Evolutionary conservation across 225 moss, liverwort and hornwort genomes (phyloP).

Genomic region (Thuidium tamariscinum): DNA sequence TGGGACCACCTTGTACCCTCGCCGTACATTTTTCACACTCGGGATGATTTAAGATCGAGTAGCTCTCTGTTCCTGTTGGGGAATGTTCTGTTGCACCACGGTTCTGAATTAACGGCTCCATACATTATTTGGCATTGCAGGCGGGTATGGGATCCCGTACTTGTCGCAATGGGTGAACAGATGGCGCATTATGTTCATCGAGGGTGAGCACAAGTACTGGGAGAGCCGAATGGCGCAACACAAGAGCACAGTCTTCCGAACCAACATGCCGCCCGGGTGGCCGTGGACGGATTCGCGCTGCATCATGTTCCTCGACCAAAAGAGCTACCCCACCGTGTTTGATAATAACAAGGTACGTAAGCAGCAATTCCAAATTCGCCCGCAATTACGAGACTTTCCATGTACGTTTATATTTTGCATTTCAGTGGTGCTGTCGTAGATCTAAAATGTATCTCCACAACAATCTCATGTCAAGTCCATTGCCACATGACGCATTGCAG

Average conservation of each 20-base stretch:
- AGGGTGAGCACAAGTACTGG: neutral
- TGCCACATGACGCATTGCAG: neutral
- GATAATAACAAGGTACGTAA: slow-evolving; percentile 4
- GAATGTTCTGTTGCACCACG: neutral
- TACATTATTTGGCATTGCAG: neutral
- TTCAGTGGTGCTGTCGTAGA: neutral
- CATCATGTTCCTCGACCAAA: slow-evolving; percentile 21
- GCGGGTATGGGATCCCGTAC: slow-evolving; percentile 19
- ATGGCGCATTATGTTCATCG: slow-evolving; percentile 6
- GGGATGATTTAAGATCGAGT: neutral
- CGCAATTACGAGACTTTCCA: neutral
- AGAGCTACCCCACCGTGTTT: slow-evolving; percentile 10
- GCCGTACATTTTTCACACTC: too few relatives aligned
- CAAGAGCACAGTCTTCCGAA: slow-evolving; percentile 67
- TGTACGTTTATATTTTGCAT: neutral
- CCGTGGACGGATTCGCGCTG: slow-evolving; percentile 29
- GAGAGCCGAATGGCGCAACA: slow-evolving; percentile 4
- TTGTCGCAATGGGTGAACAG: slow-evolving; percentile 23
- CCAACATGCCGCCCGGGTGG: slow-evolving; percentile 46
- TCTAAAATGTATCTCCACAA: neutral
- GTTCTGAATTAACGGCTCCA: neutral
- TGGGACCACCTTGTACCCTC: too few relatives aligned
- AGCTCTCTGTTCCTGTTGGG: too few relatives aligned
- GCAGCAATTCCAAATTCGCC: neutral
- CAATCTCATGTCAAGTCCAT: neutral